Evolutionary conservation across 768 basidiomycete genomes (phyloP), one percentile per base, ranked within the genome.

Genomic region (Serendipita vermifera): DNA sequence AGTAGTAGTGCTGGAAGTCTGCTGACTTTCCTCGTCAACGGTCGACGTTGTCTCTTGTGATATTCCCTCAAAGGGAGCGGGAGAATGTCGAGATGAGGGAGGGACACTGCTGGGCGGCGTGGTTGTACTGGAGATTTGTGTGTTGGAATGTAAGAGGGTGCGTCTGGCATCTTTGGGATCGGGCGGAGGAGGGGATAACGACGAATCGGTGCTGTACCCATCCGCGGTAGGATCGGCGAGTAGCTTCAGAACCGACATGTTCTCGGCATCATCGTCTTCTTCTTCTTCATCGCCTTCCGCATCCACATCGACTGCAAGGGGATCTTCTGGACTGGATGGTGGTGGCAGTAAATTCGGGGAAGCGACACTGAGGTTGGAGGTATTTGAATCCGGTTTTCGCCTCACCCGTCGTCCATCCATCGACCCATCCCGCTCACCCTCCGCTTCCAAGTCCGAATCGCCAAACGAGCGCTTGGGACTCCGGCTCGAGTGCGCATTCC

Each of bases 391-490:
- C 26, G 27, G 17, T 27, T 55, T 55, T n/a, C 33, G 51, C n/a
- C 59, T 33, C 26, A 57, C 29, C 17, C 40, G 17, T 0, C 59
- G 33, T 29, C 31, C 56, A 15, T 38, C 55, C 33, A 48, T 32
- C 22, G 33, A 2, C 36, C 33, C 54, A 24, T 38, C 54, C 35
- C 43, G 35, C 43, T 31, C 46, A 46, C 59, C 66, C 68, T 11
- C 63, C 64, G 62, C 65, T 39, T 68, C 65, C 0, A 66, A 62
- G 3, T 60, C 76, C 0, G 75, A 75, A 60, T 81, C 80, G 56
- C 80, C 80, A 55, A 81, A 78, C 0, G 78, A 74, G 29, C 79
- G 77, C 63, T 81, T 80, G 20, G 79, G 80, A 58, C 59, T 59
- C 6, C 59, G 15, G 24, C 57, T 17, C 15, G 55, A 5, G 38